Conservation (phyloP, 1,139 yeast genomes). For the Torulaspora globosa region DNA sequence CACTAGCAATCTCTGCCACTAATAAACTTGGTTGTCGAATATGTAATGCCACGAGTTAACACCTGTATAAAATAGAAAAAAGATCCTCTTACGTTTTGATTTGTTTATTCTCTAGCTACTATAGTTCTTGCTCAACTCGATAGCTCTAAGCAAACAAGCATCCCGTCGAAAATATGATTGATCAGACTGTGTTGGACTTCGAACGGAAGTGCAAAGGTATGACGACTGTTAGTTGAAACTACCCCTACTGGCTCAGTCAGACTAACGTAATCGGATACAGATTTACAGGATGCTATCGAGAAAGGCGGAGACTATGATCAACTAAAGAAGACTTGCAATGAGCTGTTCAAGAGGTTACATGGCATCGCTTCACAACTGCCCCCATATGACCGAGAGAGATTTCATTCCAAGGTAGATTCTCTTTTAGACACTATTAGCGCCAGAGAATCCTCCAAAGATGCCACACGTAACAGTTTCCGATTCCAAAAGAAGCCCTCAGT, state of each 20-base stretch:
- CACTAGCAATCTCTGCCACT: slow-evolving; percentile 1
- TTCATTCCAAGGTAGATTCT: slow-evolving; percentile 16
- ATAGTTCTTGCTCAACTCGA: too few relatives aligned
- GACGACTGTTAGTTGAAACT: not conserved
- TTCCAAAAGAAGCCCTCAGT: slow-evolving; percentile 1
- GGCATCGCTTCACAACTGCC: slow-evolving; percentile 18
- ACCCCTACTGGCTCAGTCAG: too few relatives aligned
- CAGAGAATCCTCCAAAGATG: slow-evolving; percentile 8
- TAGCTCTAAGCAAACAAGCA: not conserved
- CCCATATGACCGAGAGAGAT: slow-evolving; percentile 22
- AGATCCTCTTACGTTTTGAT: slow-evolving; percentile 2
- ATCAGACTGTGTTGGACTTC: not conserved
- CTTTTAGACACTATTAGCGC: slow-evolving; percentile 18
- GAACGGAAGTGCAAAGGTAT: slow-evolving; percentile 4
- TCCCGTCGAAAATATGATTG: not conserved
- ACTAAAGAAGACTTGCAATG: slow-evolving; percentile 13
- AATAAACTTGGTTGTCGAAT: slow-evolving; percentile 8
- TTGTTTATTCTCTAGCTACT: too few relatives aligned
- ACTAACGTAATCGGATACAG: not conserved
- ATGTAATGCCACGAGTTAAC: slow-evolving; percentile 12
- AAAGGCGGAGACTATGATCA: slow-evolving; percentile 1
- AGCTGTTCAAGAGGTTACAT: slow-evolving; percentile 16
- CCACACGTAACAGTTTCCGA: not conserved
- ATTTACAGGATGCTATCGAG: slow-evolving; percentile 3
- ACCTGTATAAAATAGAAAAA: slow-evolving; percentile 15